A percentile compares a stretch with the other conserved stretches of the same genome.
Evolutionary conservation across 345 rosid species (phyloP).

Genomic region (Passiflora organensis): DNA sequence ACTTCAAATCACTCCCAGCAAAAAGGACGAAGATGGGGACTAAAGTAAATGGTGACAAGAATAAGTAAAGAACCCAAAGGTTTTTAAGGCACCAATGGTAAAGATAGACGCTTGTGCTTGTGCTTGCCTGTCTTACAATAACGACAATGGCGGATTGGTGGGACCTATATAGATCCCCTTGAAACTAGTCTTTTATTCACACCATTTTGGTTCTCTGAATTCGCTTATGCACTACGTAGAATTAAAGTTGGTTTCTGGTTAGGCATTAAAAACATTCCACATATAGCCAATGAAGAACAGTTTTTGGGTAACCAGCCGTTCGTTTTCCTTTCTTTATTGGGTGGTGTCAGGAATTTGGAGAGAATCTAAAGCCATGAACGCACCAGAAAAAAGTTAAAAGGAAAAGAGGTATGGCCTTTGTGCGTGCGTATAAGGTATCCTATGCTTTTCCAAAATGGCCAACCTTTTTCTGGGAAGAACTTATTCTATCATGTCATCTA

Average conservation of each 20-base stretch:
- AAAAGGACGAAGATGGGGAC: slow-evolving; percentile 10
- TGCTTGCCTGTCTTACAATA: not conserved
- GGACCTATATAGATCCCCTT: slow-evolving; percentile 5
- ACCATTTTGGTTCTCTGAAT: not conserved
- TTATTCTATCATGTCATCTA: slow-evolving; percentile 16
- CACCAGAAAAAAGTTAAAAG: slow-evolving; percentile 13
- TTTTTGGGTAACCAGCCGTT: slow-evolving; percentile 6
- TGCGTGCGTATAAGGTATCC: slow-evolving; percentile 29
- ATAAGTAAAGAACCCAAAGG: slow-evolving; percentile 1
- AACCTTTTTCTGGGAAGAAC: slow-evolving; percentile 17
- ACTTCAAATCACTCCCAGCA: slow-evolving; percentile 15
- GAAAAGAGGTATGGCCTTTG: slow-evolving; percentile 10
- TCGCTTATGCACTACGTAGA: not conserved
- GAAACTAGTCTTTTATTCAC: not conserved
- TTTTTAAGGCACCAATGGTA: slow-evolving; percentile 6
- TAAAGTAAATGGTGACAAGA: not conserved
- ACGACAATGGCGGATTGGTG: not conserved
- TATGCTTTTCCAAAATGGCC: slow-evolving; percentile 24
- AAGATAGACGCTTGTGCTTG: not conserved
- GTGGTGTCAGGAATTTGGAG: slow-evolving; percentile 6
- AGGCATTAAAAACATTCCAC: not conserved
- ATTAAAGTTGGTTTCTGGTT: not conserved
- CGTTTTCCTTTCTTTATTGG: slow-evolving; percentile 12
- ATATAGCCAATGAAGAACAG: not conserved
- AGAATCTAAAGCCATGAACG: slow-evolving; percentile 11